Conservation (phyloP, 345 rosid genomes). For the Ceriops tagal region DNA sequence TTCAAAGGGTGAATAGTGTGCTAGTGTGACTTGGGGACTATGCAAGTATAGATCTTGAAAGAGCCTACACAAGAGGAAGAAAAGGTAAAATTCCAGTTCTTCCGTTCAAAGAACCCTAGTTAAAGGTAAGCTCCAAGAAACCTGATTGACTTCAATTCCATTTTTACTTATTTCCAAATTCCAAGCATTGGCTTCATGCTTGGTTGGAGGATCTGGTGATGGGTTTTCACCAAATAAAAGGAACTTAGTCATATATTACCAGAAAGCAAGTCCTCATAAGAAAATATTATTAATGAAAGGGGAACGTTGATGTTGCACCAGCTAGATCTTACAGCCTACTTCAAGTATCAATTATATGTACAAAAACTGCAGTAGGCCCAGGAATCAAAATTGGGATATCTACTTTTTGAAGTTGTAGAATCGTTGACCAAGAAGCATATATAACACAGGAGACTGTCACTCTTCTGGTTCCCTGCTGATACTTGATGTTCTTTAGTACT, state of each 20-base stretch:
- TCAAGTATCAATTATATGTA: not conserved
- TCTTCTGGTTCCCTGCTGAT: not conserved
- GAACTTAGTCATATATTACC: no score
- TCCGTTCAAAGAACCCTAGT: slow-evolving; percentile 14
- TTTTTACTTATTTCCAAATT: not conserved
- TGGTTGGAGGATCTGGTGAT: no score
- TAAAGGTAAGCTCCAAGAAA: slow-evolving; percentile 8
- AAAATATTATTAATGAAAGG: not conserved
- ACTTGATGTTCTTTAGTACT: not conserved
- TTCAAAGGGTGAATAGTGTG: slow-evolving; percentile 3
- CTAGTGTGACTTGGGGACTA: slow-evolving; percentile 3
- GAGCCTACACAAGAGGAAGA: not conserved
- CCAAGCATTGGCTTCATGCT: no score
- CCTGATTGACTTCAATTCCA: not conserved
- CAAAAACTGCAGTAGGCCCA: not conserved
- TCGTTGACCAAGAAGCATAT: not conserved
- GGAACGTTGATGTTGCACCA: not conserved
- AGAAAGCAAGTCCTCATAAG: not conserved
- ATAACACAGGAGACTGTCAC: not conserved
- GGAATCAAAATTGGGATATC: not conserved
- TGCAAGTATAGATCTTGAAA: slow-evolving; percentile 16
- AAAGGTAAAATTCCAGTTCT: not conserved
- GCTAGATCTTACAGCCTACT: not conserved
- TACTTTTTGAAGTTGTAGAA: not conserved
- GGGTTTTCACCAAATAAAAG: no score